Percentiles rank a stretch among this genome's conserved stretches.
phyloP scores from a whole-genome alignment of 2,329 filamentous ascomycete genomes.

The Fusarium buxicola region DNA sequence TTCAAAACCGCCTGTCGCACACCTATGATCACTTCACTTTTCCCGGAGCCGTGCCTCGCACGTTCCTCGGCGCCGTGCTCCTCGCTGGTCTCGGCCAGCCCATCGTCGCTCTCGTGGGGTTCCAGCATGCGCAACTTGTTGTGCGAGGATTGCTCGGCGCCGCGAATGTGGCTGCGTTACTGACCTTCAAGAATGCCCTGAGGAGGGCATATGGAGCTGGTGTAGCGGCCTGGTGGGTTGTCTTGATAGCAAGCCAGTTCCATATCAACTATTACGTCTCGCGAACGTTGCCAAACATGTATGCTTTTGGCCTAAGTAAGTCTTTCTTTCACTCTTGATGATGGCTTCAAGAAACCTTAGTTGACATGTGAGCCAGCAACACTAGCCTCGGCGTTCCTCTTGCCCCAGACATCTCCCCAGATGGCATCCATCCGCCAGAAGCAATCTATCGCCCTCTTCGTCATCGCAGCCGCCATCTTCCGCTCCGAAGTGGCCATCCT shows the following conservation, averaged over 20 bases:
- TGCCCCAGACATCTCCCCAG: slow-evolving; percentile 50
- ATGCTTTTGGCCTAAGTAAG: slow-evolving; percentile 88
- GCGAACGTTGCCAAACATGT: slow-evolving; percentile 94
- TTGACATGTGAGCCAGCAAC: slow-evolving; percentile 64
- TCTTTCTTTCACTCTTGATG: slow-evolving; percentile 43
- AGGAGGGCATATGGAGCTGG: slow-evolving; percentile 74
- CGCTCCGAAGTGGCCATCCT: slow-evolving; percentile 89
- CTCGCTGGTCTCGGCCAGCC: slow-evolving; percentile 80
- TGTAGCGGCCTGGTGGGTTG: slow-evolving; percentile 81
- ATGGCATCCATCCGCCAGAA: slow-evolving; percentile 61
- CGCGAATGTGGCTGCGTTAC: slow-evolving; percentile 76
- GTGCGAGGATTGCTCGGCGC: slow-evolving; percentile 83
- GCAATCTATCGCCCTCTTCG: slow-evolving; percentile 78
- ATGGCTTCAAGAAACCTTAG: background rate
- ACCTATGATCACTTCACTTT: slow-evolving; percentile 92
- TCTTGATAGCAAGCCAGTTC: slow-evolving; percentile 87
- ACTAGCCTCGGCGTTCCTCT: slow-evolving; percentile 66
- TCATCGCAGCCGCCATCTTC: slow-evolving; percentile 85
- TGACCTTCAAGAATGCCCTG: slow-evolving; percentile 73
- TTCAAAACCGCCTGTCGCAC: slow-evolving; percentile 64
- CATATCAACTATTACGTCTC: slow-evolving; percentile 94
- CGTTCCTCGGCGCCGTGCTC: slow-evolving; percentile 84
- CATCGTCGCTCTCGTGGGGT: slow-evolving; percentile 67
- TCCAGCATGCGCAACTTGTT: slow-evolving; percentile 67
- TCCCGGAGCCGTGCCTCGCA: slow-evolving; percentile 89